Base-by-base conservation (phyloP, 257 asterid species). In the Cordia subcordata region DNA sequence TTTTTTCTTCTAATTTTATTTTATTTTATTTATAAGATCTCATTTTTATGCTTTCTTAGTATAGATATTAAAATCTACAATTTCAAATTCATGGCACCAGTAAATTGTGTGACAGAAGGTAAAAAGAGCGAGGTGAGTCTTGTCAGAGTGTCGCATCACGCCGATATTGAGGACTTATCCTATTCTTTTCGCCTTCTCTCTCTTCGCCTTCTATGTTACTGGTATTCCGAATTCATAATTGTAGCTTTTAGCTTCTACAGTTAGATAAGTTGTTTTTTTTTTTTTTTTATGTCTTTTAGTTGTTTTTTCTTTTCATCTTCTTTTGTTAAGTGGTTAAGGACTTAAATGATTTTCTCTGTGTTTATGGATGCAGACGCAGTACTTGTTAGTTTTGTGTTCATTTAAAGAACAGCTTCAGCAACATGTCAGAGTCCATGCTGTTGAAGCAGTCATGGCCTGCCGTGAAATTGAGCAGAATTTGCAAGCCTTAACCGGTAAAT, bases 391-490 rank as follows among this genome's bases (percentile, higher is more conserved):
- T 52, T 72, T 93, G 78, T 89, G 96, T 55, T 86, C 99, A 21
- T 93, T 93, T 38, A 86, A 87, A 80, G 97, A 93, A 68, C 92
- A 93, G 72, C 83, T 93, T 68, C 97, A 93, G 87, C 94, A 89
- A 62, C 99, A 93, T 79, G 97, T 93, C 79, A 86, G 97, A 79
- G 81, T 89, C 61, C 97, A 89, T 61, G 99, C 97, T 55, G 97
- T 86, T 62, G 97, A 93, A 78, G 99, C 99, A 45, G 96, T 89
- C 69, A 88, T 92, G 95, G 96, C 96, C 70, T 88, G 96, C 84
- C 88, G 96, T 69, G 96, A 92, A 76, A 88, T 92, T 68, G 96
- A 92, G 63, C 96, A 84, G 62, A 85, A 72, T 66, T 72, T 92
- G 40, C 99, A 79, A 72, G 67, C 86, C 73, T 83, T 92, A 65